Evolutionary conservation across 1,284 basidiomycete species (phyloP), one percentile per base, ranked within the genome.

Genomic region (Psilocybe mexicana): DNA sequence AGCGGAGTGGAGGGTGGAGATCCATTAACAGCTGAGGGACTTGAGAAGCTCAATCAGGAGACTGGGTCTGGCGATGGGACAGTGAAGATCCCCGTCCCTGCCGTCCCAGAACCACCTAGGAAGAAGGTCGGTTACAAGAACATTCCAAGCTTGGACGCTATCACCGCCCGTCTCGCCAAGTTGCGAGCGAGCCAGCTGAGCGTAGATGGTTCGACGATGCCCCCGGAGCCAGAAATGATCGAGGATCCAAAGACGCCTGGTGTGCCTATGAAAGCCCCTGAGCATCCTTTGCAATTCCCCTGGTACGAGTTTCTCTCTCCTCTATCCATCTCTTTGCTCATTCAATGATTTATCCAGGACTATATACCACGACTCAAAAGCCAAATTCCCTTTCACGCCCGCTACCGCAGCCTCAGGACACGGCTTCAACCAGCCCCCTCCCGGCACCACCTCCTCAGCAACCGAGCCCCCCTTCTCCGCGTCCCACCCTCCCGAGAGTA

Each of bases 341-440:
- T 25, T 33, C 1, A 33, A 6, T 0, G 4, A 33, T 35, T 25
- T 25, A 30, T 42, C 25, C 66, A 91, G 92, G 93, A 94, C 92
- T 3, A 80, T 96, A 56, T 96, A 86, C 74, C 93, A 93, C 71
- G 94, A 97, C 70, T 84, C 87, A 12, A 94, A 94, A 76, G 73
- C 85, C 43, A 91, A 88, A 71, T 79, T 76, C 53, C 87, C 89
- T 1, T 83, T 74, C 61, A 83, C 82, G 0, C 69, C 71, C 18
- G 74, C 72, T 5, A 70, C 72, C 2, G 70, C 65, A 26, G 63
- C 75, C 0, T 68, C 81, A 7, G 63, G 60, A 5, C 58, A 61
- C n/a, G 57, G 54, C 52, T 66, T 67, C 54, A 64, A 58, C 60
- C 73, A 42, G 68, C 54, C 52, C 53, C 53, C 54, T 11, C 60